Evolutionary conservation across 345 rosid species (phyloP).

Genomic region (Pugionium dolabratum): DNA sequence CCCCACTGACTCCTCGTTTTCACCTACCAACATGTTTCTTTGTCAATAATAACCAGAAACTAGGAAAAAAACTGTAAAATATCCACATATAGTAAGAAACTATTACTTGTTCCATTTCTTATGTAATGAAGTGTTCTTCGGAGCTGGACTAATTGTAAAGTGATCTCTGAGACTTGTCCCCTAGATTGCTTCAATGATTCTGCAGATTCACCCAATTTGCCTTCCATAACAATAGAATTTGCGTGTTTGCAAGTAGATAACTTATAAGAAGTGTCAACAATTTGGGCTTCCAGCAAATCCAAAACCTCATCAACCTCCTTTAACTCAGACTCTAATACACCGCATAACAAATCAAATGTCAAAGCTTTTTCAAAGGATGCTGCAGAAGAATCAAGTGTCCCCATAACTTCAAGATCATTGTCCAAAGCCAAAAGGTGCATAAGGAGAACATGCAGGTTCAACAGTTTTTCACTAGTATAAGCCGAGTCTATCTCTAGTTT

Average conservation of each 20-base stretch:
- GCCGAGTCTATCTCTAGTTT: slow-evolving; percentile 56
- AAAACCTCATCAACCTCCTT: slow-evolving; percentile 71
- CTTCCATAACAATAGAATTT: slow-evolving; percentile 46
- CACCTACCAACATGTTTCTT: slow-evolving; percentile 50
- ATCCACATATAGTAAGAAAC: background rate
- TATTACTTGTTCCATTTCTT: slow-evolving; percentile 56
- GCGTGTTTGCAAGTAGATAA: slow-evolving; percentile 59
- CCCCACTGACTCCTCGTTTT: slow-evolving; percentile 44
- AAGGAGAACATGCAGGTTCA: slow-evolving; percentile 65
- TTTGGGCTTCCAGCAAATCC: slow-evolving; percentile 57
- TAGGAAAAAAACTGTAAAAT: background rate
- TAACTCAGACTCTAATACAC: slow-evolving; percentile 78
- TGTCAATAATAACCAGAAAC: slow-evolving; percentile 25
- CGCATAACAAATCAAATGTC: slow-evolving; percentile 65
- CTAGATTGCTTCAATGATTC: slow-evolving; percentile 64
- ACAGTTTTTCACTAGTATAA: slow-evolving; percentile 59
- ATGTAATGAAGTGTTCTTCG: slow-evolving; percentile 55
- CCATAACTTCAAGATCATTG: slow-evolving; percentile 53
- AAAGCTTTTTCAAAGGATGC: slow-evolving; percentile 67
- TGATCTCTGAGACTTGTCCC: slow-evolving; percentile 64
- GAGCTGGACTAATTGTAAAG: slow-evolving; percentile 65
- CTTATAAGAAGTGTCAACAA: slow-evolving; percentile 62
- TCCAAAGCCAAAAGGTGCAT: slow-evolving; percentile 79
- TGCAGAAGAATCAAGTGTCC: slow-evolving; percentile 43
- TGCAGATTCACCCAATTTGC: slow-evolving; percentile 58